These are phyloP conservation scores for Chenopodium berlandieri DNA, from an alignment of 148 eudicot species.

Conservation along the genomic window DNA sequence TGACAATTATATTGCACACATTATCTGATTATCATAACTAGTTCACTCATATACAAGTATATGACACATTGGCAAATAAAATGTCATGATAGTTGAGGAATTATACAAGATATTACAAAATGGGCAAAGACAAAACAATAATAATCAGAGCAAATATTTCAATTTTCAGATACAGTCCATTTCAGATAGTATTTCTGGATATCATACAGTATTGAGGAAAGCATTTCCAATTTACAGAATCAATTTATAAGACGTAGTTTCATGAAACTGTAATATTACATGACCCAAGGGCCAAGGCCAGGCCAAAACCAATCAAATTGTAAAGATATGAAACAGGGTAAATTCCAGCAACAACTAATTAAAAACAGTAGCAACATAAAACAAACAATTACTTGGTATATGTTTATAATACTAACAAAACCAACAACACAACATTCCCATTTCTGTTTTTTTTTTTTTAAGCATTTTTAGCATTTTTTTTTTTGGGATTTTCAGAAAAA, in stretches of 20 bases:
- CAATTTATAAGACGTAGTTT: neutral
- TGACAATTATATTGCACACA: neutral
- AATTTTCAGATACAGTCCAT: neutral
- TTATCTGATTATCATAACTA: no score
- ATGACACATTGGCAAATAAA: neutral
- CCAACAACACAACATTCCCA: neutral
- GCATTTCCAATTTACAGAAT: neutral
- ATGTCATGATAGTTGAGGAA: neutral
- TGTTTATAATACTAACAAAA: neutral
- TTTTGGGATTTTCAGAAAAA: no score
- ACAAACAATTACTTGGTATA: neutral
- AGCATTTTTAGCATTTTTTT: no score
- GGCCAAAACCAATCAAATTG: neutral
- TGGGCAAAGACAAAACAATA: neutral
- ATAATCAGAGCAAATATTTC: neutral
- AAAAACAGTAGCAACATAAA: neutral
- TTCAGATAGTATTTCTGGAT: neutral
- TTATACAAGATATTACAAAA: neutral
- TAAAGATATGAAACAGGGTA: neutral
- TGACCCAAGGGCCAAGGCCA: no score
- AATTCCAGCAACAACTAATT: neutral
- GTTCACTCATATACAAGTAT: neutral
- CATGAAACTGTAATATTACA: neutral
- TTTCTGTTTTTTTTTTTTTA: no score
- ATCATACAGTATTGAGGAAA: neutral